phyloP scores from a whole-genome alignment of 2,329 filamentous ascomycete species.

The Tolypocladium sp. region DNA sequence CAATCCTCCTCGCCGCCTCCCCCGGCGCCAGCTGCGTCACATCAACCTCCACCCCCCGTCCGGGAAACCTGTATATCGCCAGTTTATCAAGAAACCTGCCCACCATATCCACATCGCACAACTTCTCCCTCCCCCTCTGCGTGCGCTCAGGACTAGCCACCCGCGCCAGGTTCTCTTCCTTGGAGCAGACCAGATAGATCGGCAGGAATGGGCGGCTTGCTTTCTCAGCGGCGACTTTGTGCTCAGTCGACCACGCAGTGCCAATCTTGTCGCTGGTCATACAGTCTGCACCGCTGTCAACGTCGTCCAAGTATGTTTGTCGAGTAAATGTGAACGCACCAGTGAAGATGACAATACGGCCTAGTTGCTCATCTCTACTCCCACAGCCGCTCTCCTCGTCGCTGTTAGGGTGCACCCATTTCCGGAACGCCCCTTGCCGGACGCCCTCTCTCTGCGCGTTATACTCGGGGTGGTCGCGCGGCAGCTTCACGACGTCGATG shows the following conservation, averaged over 20 bases:
- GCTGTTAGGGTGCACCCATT: not conserved
- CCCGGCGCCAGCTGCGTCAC: constrained; percentile 13
- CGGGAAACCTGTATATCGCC: constrained; percentile 12
- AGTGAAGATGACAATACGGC: not conserved
- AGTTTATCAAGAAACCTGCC: not conserved
- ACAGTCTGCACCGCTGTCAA: not conserved
- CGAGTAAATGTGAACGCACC: not conserved
- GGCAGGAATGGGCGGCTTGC: not conserved
- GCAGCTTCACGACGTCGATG: constrained; percentile 14
- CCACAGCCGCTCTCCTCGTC: constrained; percentile 1
- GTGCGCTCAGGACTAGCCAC: not conserved
- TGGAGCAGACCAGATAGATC: not conserved
- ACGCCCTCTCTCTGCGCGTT: constrained; percentile 8
- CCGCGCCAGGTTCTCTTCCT: not conserved
- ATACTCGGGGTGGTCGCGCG: constrained; percentile 11
- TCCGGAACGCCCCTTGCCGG: constrained; percentile 3
- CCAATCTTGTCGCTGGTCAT: not conserved
- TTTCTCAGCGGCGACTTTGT: not conserved
- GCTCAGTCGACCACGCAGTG: not conserved
- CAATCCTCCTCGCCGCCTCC: constrained; percentile 10
- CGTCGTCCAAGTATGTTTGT: not conserved
- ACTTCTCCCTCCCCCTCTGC: not conserved
- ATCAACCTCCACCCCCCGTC: constrained; percentile 11
- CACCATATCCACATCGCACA: not conserved
- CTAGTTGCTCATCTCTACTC: not conserved